Conservation (phyloP, 148 eudicot genomes). For the Beta vulgaris region DNA sequence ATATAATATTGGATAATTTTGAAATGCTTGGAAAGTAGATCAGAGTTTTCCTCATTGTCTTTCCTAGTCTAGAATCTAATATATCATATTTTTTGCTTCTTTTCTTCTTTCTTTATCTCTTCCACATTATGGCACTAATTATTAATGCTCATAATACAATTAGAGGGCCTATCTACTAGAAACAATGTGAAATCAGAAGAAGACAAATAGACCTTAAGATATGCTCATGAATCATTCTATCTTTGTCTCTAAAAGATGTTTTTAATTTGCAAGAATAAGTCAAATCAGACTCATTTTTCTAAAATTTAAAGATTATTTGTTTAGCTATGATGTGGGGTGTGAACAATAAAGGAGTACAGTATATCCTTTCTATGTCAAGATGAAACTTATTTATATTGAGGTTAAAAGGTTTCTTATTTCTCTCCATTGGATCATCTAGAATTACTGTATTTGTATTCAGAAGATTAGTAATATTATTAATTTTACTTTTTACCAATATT, state of each 20-base stretch:
- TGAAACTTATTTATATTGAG: too few species aligned
- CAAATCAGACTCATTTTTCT: not conserved
- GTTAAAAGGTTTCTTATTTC: too few species aligned
- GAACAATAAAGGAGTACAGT: too few species aligned
- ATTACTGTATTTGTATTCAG: too few species aligned
- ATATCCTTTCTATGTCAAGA: too few species aligned
- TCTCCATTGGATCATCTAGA: too few species aligned
- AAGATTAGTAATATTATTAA: too few species aligned
- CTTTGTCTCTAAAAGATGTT: not conserved
- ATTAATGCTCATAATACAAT: conserved; percentile 13
- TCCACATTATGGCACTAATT: conserved; percentile 31
- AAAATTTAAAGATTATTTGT: not conserved
- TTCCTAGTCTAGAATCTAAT: conserved; percentile 54
- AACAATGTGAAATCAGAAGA: conserved; percentile 28
- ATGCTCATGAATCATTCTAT: conserved; percentile 20
- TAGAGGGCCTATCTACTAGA: conserved; percentile 26
- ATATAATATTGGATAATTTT: conserved; percentile 37
- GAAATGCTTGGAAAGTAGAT: conserved; percentile 46
- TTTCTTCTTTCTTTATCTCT: conserved; percentile 15
- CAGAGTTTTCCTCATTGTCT: conserved; percentile 57
- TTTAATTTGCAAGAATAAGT: not conserved
- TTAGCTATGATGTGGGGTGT: too few species aligned
- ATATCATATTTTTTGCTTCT: conserved; percentile 21
- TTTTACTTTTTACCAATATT: too few species aligned
- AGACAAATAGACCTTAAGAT: conserved; percentile 14